Evolutionary conservation across 495 filamentous ascomycete species (phyloP).

Genomic region (Daldinia vernicosa): DNA sequence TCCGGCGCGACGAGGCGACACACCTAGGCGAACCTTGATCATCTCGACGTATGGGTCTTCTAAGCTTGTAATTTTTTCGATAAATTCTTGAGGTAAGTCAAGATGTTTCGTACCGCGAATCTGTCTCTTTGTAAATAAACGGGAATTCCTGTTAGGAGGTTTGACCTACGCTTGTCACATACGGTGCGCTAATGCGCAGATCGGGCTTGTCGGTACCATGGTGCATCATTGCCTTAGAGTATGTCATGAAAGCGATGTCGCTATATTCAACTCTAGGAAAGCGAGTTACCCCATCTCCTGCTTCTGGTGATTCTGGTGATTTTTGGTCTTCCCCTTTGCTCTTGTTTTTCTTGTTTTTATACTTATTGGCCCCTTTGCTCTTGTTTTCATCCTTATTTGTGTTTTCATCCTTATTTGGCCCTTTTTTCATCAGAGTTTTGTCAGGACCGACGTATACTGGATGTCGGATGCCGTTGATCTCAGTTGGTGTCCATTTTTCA

Average conservation of each 20-base stretch:
- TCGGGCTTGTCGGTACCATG: conserved; percentile 96
- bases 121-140: conserved; percentile 52
- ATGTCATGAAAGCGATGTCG: conserved; percentile 58
- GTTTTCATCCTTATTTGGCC: too few species aligned
- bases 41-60: conserved; percentile 73
- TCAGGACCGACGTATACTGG: neutral
- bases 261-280: conserved; percentile 25
- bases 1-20: conserved; percentile 52
- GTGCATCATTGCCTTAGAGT: conserved; percentile 77
- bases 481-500: neutral
- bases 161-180: conserved; percentile 52
- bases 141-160: neutral
- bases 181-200: conserved; percentile 60
- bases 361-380: neutral
- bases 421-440: neutral
- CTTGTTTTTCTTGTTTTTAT: neutral
- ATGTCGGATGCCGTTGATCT: conserved; percentile 16
- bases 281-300: neutral
- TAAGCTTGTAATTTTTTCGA: conserved; percentile 73
- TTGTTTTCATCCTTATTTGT: too few species aligned
- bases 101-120: conserved; percentile 67
- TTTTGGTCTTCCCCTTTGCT: neutral
- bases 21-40: conserved; percentile 64
- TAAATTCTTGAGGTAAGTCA: conserved; percentile 68
- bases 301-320: neutral